Evolutionary conservation across 352 stramenopile species (phyloP), one percentile per base, ranked within the genome.

Genomic region (Globisporangium spinosum): DNA sequence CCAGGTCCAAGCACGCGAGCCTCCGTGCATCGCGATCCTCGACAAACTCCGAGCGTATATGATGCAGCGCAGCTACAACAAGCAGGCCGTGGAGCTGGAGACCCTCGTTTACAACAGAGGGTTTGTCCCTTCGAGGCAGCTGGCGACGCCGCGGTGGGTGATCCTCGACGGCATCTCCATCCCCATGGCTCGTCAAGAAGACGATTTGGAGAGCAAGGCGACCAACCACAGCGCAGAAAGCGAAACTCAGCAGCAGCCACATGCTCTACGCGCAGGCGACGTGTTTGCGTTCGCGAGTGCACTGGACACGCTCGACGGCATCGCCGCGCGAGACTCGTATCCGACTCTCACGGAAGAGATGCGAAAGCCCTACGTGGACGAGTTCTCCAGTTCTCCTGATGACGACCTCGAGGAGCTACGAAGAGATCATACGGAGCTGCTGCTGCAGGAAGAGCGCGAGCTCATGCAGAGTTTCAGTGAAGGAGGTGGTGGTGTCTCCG

Each of bases 321-420:
- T 65, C 29, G n/a, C 56, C 1, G 22, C 7, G 56, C 55, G 55
- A 7, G 22, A 58, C n/a, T 56, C 40, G 5, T 23, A 58, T 20
- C 27, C 27, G 3, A 1, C 32, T 22, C 29, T 64, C 4, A 5
- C 57, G 1, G n/a, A 63, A 25, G 40, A 53, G 17, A 1, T 53
- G 55, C 56, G 32, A 12, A 47, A 64, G 40, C 27, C 22, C 17
- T 70, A 70, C 45, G 29, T 51, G 22, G 34, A 64, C 32, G 64
- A 58, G 35, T 60, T 70, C 45, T 58, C 27, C n/a, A 56, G 53
- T 10, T 54, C 64, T 5, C 9, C 8, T 1, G 40, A 64, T 23
- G 57, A 34, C 29, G 64, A 70, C 55, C 32, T 70, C n/a, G 56
- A 58, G 1, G 65, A 61, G 23, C 15, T 70, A 7, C 29, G 43